phyloP scores from a whole-genome alignment of 164 flowering plant genomes.

The Annona cherimola region DNA sequence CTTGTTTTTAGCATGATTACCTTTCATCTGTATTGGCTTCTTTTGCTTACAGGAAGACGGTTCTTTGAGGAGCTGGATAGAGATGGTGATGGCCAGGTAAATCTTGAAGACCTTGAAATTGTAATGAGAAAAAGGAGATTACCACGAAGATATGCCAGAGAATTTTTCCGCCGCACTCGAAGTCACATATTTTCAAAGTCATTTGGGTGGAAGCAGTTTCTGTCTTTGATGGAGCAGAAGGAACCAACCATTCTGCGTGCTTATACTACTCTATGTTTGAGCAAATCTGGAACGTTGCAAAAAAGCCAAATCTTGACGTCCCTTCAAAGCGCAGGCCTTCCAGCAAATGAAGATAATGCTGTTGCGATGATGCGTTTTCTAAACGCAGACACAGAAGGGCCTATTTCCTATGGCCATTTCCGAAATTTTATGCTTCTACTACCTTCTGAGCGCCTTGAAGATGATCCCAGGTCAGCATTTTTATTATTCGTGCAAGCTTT shows the following conservation, averaged over 20 bases:
- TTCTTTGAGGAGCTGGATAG: conserved; percentile 96
- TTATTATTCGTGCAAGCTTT: background rate
- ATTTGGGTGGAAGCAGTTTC: conserved; percentile 93
- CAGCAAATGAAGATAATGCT: conserved; percentile 93
- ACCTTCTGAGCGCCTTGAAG: conserved; percentile 89
- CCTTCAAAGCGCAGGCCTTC: conserved; percentile 86
- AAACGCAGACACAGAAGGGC: conserved; percentile 78
- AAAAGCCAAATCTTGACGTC: conserved; percentile 87
- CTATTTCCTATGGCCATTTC: conserved; percentile 96
- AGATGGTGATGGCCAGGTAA: conserved; percentile 96
- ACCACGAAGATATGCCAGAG: conserved; percentile 86
- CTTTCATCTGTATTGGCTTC: conserved; percentile 1
- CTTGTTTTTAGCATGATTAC: background rate
- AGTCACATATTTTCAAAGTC: conserved; percentile 88
- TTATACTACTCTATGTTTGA: conserved; percentile 88
- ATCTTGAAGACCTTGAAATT: conserved; percentile 88
- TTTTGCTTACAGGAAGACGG: conserved; percentile 60
- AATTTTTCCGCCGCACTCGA: conserved; percentile 76
- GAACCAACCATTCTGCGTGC: conserved; percentile 97
- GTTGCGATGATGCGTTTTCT: conserved; percentile 96
- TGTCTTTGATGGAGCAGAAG: conserved; percentile 93
- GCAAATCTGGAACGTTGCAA: conserved; percentile 93
- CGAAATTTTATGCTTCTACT: conserved; percentile 94
- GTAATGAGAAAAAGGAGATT: conserved; percentile 86
- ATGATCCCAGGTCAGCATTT: conserved; percentile 84